Base-by-base conservation (phyloP, 2,329 filamentous ascomycete species). In the Mycosphaerella arachidis region DNA sequence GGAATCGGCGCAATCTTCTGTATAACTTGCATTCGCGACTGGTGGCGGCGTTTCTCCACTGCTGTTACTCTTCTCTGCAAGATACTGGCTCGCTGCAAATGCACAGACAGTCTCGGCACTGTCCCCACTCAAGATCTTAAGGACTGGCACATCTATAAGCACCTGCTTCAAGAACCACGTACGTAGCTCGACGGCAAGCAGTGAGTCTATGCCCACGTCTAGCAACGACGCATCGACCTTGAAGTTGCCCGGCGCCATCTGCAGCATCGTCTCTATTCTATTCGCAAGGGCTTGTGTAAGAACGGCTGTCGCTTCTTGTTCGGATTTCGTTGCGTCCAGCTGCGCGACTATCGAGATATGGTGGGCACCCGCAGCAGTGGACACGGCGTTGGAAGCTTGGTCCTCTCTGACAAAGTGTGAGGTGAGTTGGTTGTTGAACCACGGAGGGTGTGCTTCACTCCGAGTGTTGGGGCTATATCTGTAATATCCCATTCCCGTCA, bases 131-230 rank as follows among this genome's bases (percentile, higher is more conserved):
- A 66, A 20, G 3, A 83, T 72, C 58, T 79, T 78, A 3, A 82
- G 68, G 1, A 82, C 75, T 0, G 79, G 77, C 0, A 83, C 73
- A 50, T 82, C 76, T 0, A 77, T 67, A 0, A 76, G 61, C 0
- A 82, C 50, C 40, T 78, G 70, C 56, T 79, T 79, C n/a, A 76
- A 43, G 59, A 82, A 79, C 81, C 81, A 84, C 2, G 76, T 69
- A 0, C 80, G 76, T 2, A 78, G 54, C 24, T 76, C 74, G 1
- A 78, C 75, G 0, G 75, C 73, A 12, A 76, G 56, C 1, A 78
- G 62, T 1, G 75, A 77, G 60, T 78, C 76, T 12, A 75, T 57
- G 0, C 75, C 71, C 18, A 74, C 68, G 52, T 77, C 73, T 3
- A 67, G 56, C 31, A 66, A 48, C n/a, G 65, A 55, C 18, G 53